These are phyloP conservation scores for Bryoerythrophyllum caledonicum DNA, from an alignment of 225 moss, liverwort and hornwort species.

Conservation along the genomic window DNA sequence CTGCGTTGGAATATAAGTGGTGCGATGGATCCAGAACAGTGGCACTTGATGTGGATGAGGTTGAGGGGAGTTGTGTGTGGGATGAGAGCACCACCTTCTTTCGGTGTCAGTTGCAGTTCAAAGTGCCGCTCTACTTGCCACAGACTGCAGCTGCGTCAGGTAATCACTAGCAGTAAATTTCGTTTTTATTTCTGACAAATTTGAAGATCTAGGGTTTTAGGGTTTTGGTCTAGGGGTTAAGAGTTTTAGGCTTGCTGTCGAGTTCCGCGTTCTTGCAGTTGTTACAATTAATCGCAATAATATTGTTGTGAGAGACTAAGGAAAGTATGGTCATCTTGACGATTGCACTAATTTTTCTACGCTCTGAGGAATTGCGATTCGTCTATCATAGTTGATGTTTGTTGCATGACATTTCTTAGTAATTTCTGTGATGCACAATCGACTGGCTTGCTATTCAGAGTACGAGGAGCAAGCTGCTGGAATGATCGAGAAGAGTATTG, in stretches of 20 bases:
- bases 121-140: slow-evolving; percentile 43
- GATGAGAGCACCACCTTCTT: slow-evolving; percentile 40
- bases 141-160: slow-evolving; percentile 38
- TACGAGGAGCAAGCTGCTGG: slow-evolving; percentile 62
- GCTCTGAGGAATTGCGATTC: not conserved
- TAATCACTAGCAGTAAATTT: slow-evolving; percentile 1
- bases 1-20: slow-evolving; percentile 38
- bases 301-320: too few species aligned
- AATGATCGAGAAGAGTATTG: slow-evolving; percentile 50
- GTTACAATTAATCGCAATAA: too few species aligned
- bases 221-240: too few species aligned
- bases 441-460: slow-evolving; percentile 38
- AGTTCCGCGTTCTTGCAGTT: too few species aligned
- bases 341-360: not conserved
- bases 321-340: too few species aligned
- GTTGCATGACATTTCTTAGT: not conserved
- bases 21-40: slow-evolving; percentile 20
- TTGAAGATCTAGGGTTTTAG: too few species aligned
- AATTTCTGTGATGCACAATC: not conserved
- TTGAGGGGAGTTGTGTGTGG: slow-evolving; percentile 33
- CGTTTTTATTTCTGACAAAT: not conserved
- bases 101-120: slow-evolving; percentile 54
- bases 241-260: too few species aligned
- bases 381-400: not conserved
- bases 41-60: slow-evolving; percentile 34